Evolutionary conservation across 1,139 yeast species (phyloP).

Genomic region (Yamadazyma triangularis): DNA sequence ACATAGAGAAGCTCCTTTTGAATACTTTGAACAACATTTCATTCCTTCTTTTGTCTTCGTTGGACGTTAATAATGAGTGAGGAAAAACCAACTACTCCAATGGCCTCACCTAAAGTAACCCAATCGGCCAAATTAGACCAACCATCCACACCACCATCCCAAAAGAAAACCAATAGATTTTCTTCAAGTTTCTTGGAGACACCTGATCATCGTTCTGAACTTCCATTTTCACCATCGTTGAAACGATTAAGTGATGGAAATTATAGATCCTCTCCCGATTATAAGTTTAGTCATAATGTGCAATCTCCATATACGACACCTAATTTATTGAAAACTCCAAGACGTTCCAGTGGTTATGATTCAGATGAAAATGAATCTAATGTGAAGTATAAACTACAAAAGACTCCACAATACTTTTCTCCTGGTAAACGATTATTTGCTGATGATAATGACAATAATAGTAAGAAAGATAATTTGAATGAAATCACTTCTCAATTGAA

Average conservation of each 20-base stretch:
- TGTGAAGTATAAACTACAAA: conserved; percentile 24
- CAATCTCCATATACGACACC: conserved; percentile 5
- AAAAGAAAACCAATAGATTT: conserved; percentile 15
- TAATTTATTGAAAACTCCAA: conserved; percentile 33
- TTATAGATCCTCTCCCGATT: conserved; percentile 20
- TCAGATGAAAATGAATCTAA: conserved; percentile 17
- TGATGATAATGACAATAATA: conserved; percentile 10
- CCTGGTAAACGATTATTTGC: conserved; percentile 33
- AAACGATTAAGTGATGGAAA: conserved; percentile 29
- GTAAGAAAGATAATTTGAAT: conserved; percentile 26
- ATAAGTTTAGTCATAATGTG: conserved; percentile 18
- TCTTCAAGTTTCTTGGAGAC: conserved; percentile 24
- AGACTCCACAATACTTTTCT: conserved; percentile 40
- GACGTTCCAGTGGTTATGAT: conserved; percentile 24
- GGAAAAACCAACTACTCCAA: conserved; percentile 22
- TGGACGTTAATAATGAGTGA: too few relatives aligned
- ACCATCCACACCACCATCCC: conserved; percentile 13
- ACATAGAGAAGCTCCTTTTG: too few relatives aligned
- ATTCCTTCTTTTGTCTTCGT: too few relatives aligned
- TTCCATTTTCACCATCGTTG: conserved; percentile 40
- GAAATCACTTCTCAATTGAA: conserved; percentile 39
- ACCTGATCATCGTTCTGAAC: conserved; percentile 22
- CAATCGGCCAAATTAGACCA: neutral
- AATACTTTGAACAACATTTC: too few relatives aligned
- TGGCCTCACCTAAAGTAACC: conserved; percentile 19